Evolutionary conservation across 208 protist species (phyloP).

Genomic region (Entamoeba moshkovskii): DNA sequence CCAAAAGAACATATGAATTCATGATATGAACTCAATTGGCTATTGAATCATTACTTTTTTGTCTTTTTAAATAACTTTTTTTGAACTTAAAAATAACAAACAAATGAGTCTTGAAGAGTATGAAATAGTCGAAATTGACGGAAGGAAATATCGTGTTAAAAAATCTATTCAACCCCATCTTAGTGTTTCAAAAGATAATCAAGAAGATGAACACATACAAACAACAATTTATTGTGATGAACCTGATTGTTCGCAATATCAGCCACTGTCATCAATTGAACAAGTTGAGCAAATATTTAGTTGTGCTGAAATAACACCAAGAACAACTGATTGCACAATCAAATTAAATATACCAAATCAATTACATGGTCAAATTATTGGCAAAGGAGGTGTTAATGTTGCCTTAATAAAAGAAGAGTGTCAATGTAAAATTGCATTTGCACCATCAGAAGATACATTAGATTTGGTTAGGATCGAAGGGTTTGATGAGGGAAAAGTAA

Average conservation of each 20-base stretch:
- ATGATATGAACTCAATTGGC: too few relatives aligned
- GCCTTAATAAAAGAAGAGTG: not conserved
- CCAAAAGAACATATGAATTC: too few relatives aligned
- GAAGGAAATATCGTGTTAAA: not conserved
- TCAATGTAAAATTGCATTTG: slow-evolving; percentile 1
- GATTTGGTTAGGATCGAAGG: not conserved
- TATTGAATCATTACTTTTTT: too few relatives aligned
- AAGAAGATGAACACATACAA: not conserved
- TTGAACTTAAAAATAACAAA: not conserved
- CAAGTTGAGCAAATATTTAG: not conserved
- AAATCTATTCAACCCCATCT: not conserved
- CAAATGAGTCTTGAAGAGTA: not conserved
- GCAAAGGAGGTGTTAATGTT: not conserved
- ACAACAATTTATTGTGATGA: not conserved
- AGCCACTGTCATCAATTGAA: not conserved
- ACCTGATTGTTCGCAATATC: not conserved
- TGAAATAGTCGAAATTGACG: not conserved
- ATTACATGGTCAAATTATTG: not conserved
- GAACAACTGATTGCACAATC: not conserved
- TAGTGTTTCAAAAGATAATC: not conserved
- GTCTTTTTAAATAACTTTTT: too few relatives aligned
- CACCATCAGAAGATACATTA: not conserved
- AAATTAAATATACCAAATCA: not conserved
- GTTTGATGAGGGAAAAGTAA: not conserved
- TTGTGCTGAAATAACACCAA: not conserved